Evolutionary conservation across 2,329 filamentous ascomycete genomes (phyloP).

Genomic region (Coleophoma crateriformis): DNA sequence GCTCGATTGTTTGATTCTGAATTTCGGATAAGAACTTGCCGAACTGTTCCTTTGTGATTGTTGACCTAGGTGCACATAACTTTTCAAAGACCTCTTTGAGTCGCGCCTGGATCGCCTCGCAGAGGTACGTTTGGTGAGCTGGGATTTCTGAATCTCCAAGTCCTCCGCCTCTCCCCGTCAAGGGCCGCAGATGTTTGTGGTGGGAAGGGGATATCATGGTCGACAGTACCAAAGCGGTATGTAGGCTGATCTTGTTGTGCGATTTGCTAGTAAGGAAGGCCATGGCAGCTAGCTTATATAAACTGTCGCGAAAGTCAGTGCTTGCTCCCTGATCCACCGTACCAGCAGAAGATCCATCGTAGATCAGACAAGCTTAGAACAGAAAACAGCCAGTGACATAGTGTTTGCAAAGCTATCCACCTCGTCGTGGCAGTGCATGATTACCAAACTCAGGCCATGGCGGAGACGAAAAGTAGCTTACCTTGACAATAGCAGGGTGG

Average conservation of each 20-base stretch:
- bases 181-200: conserved; percentile 12
- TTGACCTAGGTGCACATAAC: conserved; percentile 29
- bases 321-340: neutral
- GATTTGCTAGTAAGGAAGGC: conserved; percentile 13
- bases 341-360: neutral
- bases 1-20: conserved; percentile 31
- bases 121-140: conserved; percentile 33
- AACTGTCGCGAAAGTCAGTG: neutral
- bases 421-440: neutral
- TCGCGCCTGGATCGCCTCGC: conserved; percentile 41
- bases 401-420: neutral
- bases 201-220: conserved; percentile 22
- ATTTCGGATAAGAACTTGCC: conserved; percentile 41
- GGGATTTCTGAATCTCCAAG: conserved; percentile 15
- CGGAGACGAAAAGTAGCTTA: too few relatives aligned
- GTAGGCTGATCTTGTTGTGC: conserved; percentile 23
- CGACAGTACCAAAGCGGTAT: conserved; percentile 27
- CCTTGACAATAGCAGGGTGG: neutral
- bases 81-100: conserved; percentile 42
- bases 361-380: too few relatives aligned
- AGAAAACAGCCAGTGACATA: neutral
- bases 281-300: conserved; percentile 6
- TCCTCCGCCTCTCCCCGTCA: conserved; percentile 19
- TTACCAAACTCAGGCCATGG: too few relatives aligned
- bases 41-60: conserved; percentile 35